Evolutionary conservation across 306 rosid species (phyloP).

Genomic region (Prunus dulcis): DNA sequence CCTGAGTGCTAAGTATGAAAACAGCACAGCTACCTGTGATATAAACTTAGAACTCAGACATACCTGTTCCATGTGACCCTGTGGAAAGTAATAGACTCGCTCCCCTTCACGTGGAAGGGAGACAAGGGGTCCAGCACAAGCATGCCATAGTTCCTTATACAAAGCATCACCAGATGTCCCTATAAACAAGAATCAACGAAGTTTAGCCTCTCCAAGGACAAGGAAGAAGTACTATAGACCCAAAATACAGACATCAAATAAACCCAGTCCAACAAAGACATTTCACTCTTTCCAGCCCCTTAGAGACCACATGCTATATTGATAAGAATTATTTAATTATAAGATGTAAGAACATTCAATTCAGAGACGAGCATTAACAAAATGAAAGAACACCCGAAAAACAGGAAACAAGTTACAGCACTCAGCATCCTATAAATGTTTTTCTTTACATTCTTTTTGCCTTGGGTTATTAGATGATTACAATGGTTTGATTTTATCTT

Average conservation of each 20-base stretch:
- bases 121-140: conserved; percentile 99
- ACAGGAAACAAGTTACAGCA: background rate
- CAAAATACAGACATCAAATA: background rate
- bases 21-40: background rate
- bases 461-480: background rate
- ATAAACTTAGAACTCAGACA: background rate
- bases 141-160: conserved; percentile 96
- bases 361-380: background rate
- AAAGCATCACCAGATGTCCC: conserved; percentile 66
- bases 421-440: background rate
- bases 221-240: background rate
- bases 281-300: background rate
- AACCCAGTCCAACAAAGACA: background rate
- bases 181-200: conserved; percentile 27
- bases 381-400: background rate
- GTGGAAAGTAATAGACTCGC: conserved; percentile 93
- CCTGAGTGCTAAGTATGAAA: background rate
- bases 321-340: background rate
- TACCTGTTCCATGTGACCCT: conserved; percentile 99
- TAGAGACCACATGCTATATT: background rate
- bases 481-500: background rate
- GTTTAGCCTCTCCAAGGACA: background rate
- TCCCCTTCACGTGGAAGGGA: conserved; percentile 87
- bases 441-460: background rate
- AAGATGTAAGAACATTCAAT: background rate